A percentile compares a stretch with the other conserved stretches of the same genome.
These are phyloP conservation scores for Ensete ventricosum DNA, from an alignment of 176 grass and related monocot species.

Conservation along the genomic window DNA sequence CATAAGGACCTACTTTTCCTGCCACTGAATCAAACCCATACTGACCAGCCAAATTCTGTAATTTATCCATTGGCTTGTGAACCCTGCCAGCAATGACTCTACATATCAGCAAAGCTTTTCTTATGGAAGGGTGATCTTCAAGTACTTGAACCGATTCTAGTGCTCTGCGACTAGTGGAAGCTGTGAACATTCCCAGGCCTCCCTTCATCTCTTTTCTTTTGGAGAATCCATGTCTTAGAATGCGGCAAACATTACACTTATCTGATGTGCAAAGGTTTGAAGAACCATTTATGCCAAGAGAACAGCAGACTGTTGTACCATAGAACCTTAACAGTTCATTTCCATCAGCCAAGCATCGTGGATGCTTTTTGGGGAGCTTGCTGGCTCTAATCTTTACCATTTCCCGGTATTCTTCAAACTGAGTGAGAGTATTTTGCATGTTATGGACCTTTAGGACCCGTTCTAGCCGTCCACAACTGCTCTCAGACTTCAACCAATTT, in stretches of 20 bases:
- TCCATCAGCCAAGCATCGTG: slow-evolving; percentile 71
- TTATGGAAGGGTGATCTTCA: background rate
- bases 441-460: slow-evolving; percentile 64
- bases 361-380: slow-evolving; percentile 53
- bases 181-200: slow-evolving; percentile 52
- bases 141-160: slow-evolving; percentile 31
- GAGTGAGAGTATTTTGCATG: slow-evolving; percentile 34
- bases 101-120: slow-evolving; percentile 51
- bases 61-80: slow-evolving; percentile 54
- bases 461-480: slow-evolving; percentile 30
- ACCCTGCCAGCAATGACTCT: slow-evolving; percentile 72
- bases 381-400: slow-evolving; percentile 45
- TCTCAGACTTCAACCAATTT: slow-evolving; percentile 46
- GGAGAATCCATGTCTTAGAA: slow-evolving; percentile 56
- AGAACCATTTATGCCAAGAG: slow-evolving; percentile 41
- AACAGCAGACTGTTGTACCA: slow-evolving; percentile 45
- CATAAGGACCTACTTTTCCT: slow-evolving; percentile 37
- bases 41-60: slow-evolving; percentile 31
- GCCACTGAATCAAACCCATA: slow-evolving; percentile 69
- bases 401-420: slow-evolving; percentile 61
- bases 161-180: slow-evolving; percentile 53
- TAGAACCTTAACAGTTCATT: slow-evolving; percentile 83
- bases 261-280: slow-evolving; percentile 43
- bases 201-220: slow-evolving; percentile 32
- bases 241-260: slow-evolving; percentile 53